A percentile compares a stretch with the other conserved stretches of the same genome.
phyloP scores from a whole-genome alignment of 805 yeast genomes.

The Kluyveromyces wickerhamii region DNA sequence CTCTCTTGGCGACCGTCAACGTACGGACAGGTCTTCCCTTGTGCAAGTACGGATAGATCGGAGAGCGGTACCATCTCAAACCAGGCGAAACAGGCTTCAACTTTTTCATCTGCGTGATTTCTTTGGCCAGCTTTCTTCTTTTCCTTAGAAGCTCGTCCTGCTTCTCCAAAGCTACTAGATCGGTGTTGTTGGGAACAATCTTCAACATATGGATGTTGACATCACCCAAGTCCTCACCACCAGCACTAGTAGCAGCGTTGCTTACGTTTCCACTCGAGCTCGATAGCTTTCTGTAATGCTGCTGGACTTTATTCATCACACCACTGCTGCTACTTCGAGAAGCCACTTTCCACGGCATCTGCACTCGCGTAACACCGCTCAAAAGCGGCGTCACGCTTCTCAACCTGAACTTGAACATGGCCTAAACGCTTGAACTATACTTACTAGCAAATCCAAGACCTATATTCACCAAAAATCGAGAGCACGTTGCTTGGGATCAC shows the following conservation, averaged over 20 bases:
- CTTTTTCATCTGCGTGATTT: constrained; percentile 61
- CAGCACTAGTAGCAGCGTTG: too few relatives aligned
- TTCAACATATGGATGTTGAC: constrained; percentile 26
- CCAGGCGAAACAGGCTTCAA: constrained; percentile 83
- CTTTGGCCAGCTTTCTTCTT: constrained; percentile 66
- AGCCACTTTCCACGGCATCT: neutral
- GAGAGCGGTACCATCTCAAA: constrained; percentile 79
- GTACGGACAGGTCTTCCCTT: constrained; percentile 74
- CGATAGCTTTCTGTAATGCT: too few relatives aligned
- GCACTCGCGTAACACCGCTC: neutral
- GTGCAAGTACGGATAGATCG: constrained; percentile 79
- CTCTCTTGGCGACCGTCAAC: constrained; percentile 64
- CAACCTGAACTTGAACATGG: neutral
- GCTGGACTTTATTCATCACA: too few relatives aligned
- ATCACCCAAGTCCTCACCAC: too few relatives aligned
- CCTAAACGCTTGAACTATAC: too few relatives aligned
- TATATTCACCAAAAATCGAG: too few relatives aligned
- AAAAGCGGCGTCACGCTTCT: constrained; percentile 1
- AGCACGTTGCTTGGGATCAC: too few relatives aligned
- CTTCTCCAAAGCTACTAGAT: constrained; percentile 64
- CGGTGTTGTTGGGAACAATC: constrained; percentile 37
- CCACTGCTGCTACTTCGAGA: too few relatives aligned
- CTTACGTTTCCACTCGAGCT: too few relatives aligned
- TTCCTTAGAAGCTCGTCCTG: constrained; percentile 66
- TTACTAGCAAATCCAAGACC: too few relatives aligned